A percentile compares a stretch with the other conserved stretches of the same genome.
phyloP scores from a whole-genome alignment of 2,329 filamentous ascomycete genomes.

The Diaporthe capsici region DNA sequence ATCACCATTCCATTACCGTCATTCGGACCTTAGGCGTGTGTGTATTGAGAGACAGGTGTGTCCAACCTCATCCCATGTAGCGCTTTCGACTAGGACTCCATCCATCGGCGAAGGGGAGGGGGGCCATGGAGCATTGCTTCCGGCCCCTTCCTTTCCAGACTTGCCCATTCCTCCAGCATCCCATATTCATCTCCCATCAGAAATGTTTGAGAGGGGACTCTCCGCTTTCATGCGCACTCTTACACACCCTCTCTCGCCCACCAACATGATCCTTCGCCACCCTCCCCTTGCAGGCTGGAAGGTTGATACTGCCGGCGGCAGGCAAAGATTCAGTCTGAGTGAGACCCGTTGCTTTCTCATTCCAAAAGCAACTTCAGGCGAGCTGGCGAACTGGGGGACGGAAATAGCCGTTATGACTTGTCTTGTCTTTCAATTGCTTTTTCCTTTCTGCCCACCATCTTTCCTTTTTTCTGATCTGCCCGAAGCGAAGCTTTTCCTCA shows the following conservation, averaged over 20 bases:
- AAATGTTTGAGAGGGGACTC: background rate
- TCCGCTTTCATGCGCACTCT: background rate
- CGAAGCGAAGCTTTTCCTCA: background rate
- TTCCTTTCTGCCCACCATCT: background rate
- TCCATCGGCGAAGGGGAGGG: too few relatives aligned
- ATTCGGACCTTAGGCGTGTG: background rate
- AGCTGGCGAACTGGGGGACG: background rate
- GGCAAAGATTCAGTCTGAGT: background rate
- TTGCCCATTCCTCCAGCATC: slow-evolving; percentile 1
- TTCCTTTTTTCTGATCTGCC: background rate
- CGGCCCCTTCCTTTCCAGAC: background rate
- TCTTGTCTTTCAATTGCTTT: slow-evolving; percentile 1
- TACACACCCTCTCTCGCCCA: background rate
- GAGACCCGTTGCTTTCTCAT: slow-evolving; percentile 25
- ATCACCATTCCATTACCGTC: slow-evolving; percentile 25
- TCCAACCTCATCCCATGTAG: background rate
- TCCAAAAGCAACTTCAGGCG: slow-evolving; percentile 13
- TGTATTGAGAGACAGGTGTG: background rate
- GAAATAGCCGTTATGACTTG: slow-evolving; percentile 1
- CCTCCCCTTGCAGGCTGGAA: background rate
- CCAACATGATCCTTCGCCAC: background rate
- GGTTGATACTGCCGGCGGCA: slow-evolving; percentile 2
- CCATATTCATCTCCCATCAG: background rate
- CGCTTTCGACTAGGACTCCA: background rate
- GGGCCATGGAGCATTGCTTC: too few relatives aligned